Evolutionary conservation across 257 asterid genomes (phyloP).

Genomic region (Nicotiana paniculata): DNA sequence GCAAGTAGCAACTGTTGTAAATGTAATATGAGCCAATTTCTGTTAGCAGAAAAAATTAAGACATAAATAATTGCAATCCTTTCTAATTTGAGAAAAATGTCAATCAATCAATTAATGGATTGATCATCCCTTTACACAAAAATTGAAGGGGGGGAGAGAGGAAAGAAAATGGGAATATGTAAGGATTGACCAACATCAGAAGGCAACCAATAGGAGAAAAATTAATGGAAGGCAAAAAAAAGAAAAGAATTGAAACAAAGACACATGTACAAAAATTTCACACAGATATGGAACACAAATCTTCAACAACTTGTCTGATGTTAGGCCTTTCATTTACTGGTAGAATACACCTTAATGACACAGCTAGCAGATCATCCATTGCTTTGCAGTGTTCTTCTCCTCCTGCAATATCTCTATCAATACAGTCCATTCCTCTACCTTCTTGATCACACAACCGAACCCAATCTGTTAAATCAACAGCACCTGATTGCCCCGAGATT

Average conservation of each 20-base stretch:
- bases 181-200: conserved; percentile 45
- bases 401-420: conserved; percentile 77
- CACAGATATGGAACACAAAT: conserved; percentile 59
- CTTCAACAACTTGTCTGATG: conserved; percentile 70
- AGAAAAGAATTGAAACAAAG: conserved; percentile 40
- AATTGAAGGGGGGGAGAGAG: conserved; percentile 46
- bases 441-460: conserved; percentile 77
- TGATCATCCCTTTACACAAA: conserved; percentile 92
- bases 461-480: conserved; percentile 97
- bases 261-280: conserved; percentile 61
- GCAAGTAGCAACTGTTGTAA: not conserved
- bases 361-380: conserved; percentile 77
- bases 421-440: conserved; percentile 88
- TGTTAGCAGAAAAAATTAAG: not conserved
- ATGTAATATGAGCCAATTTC: not conserved
- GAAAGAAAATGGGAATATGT: conserved; percentile 37
- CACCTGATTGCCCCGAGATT: conserved; percentile 87
- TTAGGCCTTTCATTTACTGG: conserved; percentile 88
- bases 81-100: conserved; percentile 9
- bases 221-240: conserved; percentile 15
- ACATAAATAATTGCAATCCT: conserved; percentile 6
- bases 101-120: conserved; percentile 67
- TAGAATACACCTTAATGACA: conserved; percentile 80
- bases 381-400: conserved; percentile 72
- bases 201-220: conserved; percentile 36